Percentiles rank a stretch among this genome's conserved stretches.
phyloP scores from a whole-genome alignment of 31 red algal species.

The Pterothamnion heteromorphum region DNA sequence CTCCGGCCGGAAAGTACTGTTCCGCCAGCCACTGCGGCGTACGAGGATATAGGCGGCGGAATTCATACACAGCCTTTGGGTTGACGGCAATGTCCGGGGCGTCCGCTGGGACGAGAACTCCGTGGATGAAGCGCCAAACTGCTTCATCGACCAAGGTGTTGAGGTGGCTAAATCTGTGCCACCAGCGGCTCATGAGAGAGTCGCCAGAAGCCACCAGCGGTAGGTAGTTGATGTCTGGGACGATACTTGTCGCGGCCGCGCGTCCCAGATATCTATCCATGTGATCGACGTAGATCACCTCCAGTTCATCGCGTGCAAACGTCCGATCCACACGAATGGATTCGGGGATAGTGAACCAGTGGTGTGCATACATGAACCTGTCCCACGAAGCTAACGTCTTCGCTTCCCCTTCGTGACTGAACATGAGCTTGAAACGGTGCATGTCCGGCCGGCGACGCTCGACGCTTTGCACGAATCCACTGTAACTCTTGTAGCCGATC shows the following conservation, averaged over 20 bases:
- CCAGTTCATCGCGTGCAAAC: neutral
- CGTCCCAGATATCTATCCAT: neutral
- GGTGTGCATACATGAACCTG: too few species aligned
- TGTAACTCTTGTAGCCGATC: too few species aligned
- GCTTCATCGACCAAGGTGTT: neutral
- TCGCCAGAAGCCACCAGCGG: neutral
- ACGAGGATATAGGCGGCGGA: too few species aligned
- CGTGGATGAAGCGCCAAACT: neutral
- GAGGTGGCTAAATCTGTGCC: neutral
- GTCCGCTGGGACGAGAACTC: neutral
- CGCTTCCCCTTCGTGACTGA: too few species aligned
- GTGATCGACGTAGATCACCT: neutral
- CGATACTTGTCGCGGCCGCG: neutral
- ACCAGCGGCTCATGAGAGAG: neutral
- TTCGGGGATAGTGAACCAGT: neutral
- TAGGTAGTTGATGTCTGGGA: neutral
- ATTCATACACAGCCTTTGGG: too few species aligned
- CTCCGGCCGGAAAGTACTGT: too few species aligned
- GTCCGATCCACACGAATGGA: neutral
- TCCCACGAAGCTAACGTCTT: too few species aligned
- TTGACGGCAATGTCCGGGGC: too few species aligned
- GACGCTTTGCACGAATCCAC: too few species aligned
- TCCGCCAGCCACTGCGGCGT: too few species aligned
- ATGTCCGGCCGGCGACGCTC: too few species aligned
- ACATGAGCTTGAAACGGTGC: too few species aligned